Evolutionary conservation across 129 eudicot genomes (phyloP).

Genomic region (Arctium lappa): DNA sequence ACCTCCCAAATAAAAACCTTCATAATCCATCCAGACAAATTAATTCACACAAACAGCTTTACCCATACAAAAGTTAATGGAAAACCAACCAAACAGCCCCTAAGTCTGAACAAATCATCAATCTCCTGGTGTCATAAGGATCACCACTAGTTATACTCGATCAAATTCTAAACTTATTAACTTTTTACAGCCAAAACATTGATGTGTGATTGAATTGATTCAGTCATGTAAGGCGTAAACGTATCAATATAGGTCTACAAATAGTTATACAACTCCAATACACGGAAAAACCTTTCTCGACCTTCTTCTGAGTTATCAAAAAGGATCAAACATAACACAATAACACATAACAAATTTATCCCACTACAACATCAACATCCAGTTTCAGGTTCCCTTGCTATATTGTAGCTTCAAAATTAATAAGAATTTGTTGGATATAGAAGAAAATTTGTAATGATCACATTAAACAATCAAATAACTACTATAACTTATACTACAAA

Average conservation of each 20-base stretch:
- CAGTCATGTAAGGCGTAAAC: slow-evolving; percentile 2
- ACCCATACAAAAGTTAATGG: no score
- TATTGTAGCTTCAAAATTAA: not conserved
- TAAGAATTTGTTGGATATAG: not conserved
- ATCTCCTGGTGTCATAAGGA: not conserved
- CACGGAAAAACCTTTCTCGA: not conserved
- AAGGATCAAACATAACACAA: not conserved
- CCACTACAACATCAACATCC: not conserved
- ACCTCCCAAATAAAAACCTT: no score
- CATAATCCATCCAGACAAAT: no score
- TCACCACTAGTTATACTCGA: not conserved
- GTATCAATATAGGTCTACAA: not conserved
- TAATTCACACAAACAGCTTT: no score
- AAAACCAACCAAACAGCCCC: no score
- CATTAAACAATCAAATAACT: not conserved
- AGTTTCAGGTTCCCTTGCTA: not conserved
- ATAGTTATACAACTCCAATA: not conserved
- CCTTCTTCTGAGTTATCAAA: not conserved
- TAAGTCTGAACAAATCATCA: not conserved
- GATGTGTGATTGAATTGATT: not conserved
- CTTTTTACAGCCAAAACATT: not conserved
- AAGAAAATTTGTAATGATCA: not conserved
- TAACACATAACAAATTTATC: not conserved
- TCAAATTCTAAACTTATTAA: not conserved
- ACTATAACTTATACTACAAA: slow-evolving; percentile 5